Evolutionary conservation across 257 asterid genomes (phyloP).

Genomic region (Osmanthus fragrans): DNA sequence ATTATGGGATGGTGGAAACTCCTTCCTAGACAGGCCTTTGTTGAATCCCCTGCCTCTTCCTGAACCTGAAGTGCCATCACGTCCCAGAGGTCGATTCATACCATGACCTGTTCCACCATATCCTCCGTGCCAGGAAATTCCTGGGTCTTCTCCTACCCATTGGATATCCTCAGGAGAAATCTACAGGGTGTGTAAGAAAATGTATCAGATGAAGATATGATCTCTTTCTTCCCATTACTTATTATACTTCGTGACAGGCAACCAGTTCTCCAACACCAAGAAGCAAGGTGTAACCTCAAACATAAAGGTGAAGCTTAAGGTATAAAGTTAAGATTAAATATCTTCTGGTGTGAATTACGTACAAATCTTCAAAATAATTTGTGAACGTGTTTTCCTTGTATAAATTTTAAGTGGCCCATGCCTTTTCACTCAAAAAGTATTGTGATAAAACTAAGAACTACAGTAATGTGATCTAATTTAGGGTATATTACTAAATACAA

Average conservation of each 20-base stretch:
- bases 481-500: neutral
- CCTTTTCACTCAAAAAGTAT: neutral
- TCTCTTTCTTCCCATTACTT: neutral
- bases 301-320: neutral
- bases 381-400: neutral
- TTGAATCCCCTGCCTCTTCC: constrained; percentile 61
- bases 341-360: neutral
- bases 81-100: constrained; percentile 36
- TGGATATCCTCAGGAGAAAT: constrained; percentile 54
- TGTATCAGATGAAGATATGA: neutral
- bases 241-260: neutral
- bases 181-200: constrained; percentile 32
- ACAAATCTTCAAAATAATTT: neutral
- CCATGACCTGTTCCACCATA: constrained; percentile 44
- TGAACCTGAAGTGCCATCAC: constrained; percentile 41
- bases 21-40: constrained; percentile 45
- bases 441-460: neutral
- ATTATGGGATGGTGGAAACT: constrained; percentile 48
- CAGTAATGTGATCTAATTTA: neutral
- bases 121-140: constrained; percentile 42
- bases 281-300: neutral
- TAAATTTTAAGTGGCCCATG: neutral
- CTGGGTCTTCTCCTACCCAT: constrained; percentile 62
- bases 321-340: neutral
- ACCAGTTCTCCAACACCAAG: neutral